Percentiles rank a stretch among this genome's conserved stretches.
Evolutionary conservation across 2,329 filamentous ascomycete species (phyloP).

Genomic region (Penicillium corylophilum): DNA sequence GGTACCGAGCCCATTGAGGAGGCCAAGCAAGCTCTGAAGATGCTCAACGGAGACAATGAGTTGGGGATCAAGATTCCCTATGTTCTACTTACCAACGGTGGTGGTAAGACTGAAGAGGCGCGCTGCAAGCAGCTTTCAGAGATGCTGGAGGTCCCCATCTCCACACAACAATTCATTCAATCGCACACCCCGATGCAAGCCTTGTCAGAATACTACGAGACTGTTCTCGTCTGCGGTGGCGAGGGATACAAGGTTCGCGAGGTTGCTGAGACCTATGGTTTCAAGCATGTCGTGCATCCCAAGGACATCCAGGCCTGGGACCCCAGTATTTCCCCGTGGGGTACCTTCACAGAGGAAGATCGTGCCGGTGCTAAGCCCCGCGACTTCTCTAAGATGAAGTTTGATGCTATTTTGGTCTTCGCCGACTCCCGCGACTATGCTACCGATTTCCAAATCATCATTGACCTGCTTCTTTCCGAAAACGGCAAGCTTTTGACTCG

Average conservation of each 20-base stretch:
- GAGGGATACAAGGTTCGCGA: slow-evolving; percentile 73
- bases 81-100: slow-evolving; percentile 74
- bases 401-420: slow-evolving; percentile 73
- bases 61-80: slow-evolving; percentile 75
- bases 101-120: slow-evolving; percentile 66
- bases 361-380: slow-evolving; percentile 65
- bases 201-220: slow-evolving; percentile 72
- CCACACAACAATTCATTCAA: slow-evolving; percentile 73
- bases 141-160: slow-evolving; percentile 65
- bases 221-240: slow-evolving; percentile 72
- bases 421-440: slow-evolving; percentile 72
- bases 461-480: slow-evolving; percentile 68
- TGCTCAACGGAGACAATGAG: slow-evolving; percentile 73
- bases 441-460: slow-evolving; percentile 74
- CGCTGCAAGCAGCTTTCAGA: slow-evolving; percentile 66
- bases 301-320: slow-evolving; percentile 73
- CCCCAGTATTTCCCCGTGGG: slow-evolving; percentile 67
- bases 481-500: slow-evolving; percentile 65
- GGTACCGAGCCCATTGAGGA: slow-evolving; percentile 69
- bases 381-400: slow-evolving; percentile 70
- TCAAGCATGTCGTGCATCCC: slow-evolving; percentile 70
- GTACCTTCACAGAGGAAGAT: slow-evolving; percentile 66
- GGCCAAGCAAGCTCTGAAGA: slow-evolving; percentile 64
- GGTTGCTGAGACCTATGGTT: slow-evolving; percentile 70
- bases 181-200: slow-evolving; percentile 76